Base-by-base conservation (phyloP, 176 grass and related monocot species). In the Oryza meyeriana region DNA sequence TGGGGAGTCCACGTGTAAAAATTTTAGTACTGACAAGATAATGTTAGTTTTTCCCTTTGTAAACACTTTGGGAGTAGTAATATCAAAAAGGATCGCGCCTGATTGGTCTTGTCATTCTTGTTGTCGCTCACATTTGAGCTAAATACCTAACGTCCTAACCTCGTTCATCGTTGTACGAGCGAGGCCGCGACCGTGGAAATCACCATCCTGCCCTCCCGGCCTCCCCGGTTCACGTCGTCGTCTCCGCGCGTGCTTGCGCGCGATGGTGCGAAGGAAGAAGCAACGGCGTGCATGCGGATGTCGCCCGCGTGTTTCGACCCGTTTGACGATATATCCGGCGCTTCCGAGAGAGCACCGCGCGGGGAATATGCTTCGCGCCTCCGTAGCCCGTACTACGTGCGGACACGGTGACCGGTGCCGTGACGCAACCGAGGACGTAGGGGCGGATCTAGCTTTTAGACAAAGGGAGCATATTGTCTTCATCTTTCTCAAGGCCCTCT, bases 361-460 rank as follows among this genome's bases (percentile, higher is more conserved):
- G 41, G 45, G 16, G 14, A 52, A 52, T 52, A 52, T 52, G 47
- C 47, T 4, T 2, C 17, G 3, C 2, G 47, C 17, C 50, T 55
- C 20, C 50, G 18, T 55, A n/a, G n/a, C n/a, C n/a, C n/a, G n/a
- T n/a, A n/a, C n/a, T n/a, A 55, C 28, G 34, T 27, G 20, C n/a
- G 74, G 33, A 16, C 10, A 36, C 38, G 24, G 75, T 62, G 58
- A 26, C 25, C 1, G 29, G 76, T 50, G 41, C 12, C 77, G 63
- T 79, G 63, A 79, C 65, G 77, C 63, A 2, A 80, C 34, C 30
- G 77, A 1, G 18, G 18, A n/a, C n/a, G n/a, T n/a, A n/a, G n/a
- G n/a, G n/a, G n/a, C n/a, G n/a, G n/a, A n/a, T n/a, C n/a, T n/a
- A n/a, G n/a, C n/a, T n/a, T n/a, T n/a, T n/a, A n/a, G n/a, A n/a